Evolutionary conservation across 352 stramenopile species (phyloP).

Genomic region (Globisporangium nodosum): DNA sequence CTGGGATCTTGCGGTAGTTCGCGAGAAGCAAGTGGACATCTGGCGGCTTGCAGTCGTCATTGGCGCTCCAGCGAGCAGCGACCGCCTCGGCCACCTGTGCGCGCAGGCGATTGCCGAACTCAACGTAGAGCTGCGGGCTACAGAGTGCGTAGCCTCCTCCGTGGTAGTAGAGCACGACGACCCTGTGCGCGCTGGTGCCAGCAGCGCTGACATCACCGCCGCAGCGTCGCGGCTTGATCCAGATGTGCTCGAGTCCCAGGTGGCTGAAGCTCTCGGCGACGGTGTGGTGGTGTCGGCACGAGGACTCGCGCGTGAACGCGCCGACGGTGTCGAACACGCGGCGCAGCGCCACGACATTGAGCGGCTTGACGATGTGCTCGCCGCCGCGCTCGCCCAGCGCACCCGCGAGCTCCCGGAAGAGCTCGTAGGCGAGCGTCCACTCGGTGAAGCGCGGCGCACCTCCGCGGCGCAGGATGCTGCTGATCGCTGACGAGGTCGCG

Average conservation of each 20-base stretch:
- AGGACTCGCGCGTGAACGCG: not conserved
- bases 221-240: conserved; percentile 16
- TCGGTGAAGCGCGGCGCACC: conserved; percentile 30
- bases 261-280: conserved; percentile 8
- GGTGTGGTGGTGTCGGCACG: not conserved
- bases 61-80: conserved; percentile 2
- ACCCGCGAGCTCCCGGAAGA: conserved; percentile 22
- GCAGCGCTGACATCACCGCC: not conserved
- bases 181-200: not conserved
- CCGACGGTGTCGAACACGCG: conserved; percentile 2
- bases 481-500: not conserved
- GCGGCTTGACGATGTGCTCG: conserved; percentile 6
- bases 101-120: conserved; percentile 20
- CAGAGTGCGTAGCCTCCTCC: conserved; percentile 42
- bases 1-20: conserved; percentile 38
- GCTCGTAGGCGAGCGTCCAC: conserved; percentile 44
- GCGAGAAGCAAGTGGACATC: conserved; percentile 33
- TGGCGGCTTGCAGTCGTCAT: not conserved
- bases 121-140: conserved; percentile 33
- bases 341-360: conserved; percentile 5
- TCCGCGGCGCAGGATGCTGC: conserved; percentile 17
- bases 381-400: not conserved
- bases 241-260: conserved; percentile 48
- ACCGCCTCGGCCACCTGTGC: conserved; percentile 13
- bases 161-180: conserved; percentile 51